phyloP scores from a whole-genome alignment of 108 stramenopile genomes.

The Cyclostephanos tholiformis region DNA sequence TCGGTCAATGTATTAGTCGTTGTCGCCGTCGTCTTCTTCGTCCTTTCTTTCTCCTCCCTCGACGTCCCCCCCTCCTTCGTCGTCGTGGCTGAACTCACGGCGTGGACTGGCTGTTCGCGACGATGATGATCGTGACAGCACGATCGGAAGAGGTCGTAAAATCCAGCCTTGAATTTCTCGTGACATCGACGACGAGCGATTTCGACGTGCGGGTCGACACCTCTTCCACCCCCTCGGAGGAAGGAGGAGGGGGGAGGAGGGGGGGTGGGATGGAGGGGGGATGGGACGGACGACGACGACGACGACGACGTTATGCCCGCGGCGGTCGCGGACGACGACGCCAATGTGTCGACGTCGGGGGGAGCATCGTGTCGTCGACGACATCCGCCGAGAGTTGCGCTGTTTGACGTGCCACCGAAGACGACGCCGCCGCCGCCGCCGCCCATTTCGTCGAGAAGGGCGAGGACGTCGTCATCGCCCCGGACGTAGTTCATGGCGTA shows the following conservation, averaged over 20 bases:
- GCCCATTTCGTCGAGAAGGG: conserved; percentile 48
- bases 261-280: background rate
- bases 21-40: background rate
- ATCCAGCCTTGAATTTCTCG: conserved; percentile 72
- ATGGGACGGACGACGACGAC: background rate
- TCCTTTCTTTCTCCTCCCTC: too few relatives aligned
- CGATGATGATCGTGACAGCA: background rate
- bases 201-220: conserved; percentile 71
- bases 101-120: background rate
- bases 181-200: conserved; percentile 67
- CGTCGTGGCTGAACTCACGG: background rate
- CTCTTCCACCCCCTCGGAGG: background rate
- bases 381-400: background rate
- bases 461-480: conserved; percentile 49
- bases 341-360: conserved; percentile 1
- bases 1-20: background rate
- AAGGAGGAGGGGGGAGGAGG: too few relatives aligned
- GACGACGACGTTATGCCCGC: conserved; percentile 37
- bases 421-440: conserved; percentile 4
- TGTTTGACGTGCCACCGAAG: background rate
- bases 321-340: conserved; percentile 3
- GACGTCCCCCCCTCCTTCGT: too few relatives aligned
- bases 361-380: background rate
- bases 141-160: conserved; percentile 48
- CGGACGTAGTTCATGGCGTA: conserved; percentile 14